Conservation (phyloP, 805 yeast genomes). For the Yamadazyma nakazawae region DNA sequence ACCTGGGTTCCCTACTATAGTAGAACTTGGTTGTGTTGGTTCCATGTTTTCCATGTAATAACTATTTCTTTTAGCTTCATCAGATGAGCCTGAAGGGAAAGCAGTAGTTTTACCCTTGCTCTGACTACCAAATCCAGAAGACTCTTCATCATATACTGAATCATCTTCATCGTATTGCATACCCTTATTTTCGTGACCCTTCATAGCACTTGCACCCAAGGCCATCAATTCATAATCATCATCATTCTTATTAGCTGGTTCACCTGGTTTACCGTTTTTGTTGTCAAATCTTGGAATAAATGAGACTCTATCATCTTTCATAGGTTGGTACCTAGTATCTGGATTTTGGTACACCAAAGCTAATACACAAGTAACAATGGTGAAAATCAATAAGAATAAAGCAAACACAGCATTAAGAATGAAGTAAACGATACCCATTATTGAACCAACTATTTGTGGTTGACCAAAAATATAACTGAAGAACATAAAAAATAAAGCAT, state of each 20-base stretch:
- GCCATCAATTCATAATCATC: constrained; percentile 67
- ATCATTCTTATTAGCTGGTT: constrained; percentile 17
- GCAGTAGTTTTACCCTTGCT: constrained; percentile 10
- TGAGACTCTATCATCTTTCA: constrained; percentile 95
- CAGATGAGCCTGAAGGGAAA: constrained; percentile 11
- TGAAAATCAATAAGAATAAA: constrained; percentile 73
- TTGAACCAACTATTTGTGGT: constrained; percentile 84
- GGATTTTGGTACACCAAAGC: constrained; percentile 89
- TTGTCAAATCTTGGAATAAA: constrained; percentile 70
- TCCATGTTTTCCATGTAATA: constrained; percentile 25
- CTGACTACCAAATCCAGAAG: constrained; percentile 13
- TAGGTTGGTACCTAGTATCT: constrained; percentile 91
- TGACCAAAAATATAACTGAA: constrained; percentile 81
- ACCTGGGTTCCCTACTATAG: constrained; percentile 40
- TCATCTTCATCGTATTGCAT: constrained; percentile 28
- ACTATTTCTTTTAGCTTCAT: constrained; percentile 25
- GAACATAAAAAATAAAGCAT: constrained; percentile 83
- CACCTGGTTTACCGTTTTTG: constrained; percentile 19
- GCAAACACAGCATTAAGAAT: constrained; percentile 88
- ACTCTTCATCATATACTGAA: constrained; percentile 30
- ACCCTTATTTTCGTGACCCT: constrained; percentile 49
- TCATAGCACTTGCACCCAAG: constrained; percentile 66
- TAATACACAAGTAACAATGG: constrained; percentile 80
- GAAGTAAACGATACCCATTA: constrained; percentile 88
- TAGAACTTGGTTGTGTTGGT: constrained; percentile 43